A percentile compares a stretch with the other conserved stretches of the same genome.
These are phyloP conservation scores for Ascochyta clinopodiicola DNA, from an alignment of 2,329 filamentous ascomycete species.

Conservation along the genomic window DNA sequence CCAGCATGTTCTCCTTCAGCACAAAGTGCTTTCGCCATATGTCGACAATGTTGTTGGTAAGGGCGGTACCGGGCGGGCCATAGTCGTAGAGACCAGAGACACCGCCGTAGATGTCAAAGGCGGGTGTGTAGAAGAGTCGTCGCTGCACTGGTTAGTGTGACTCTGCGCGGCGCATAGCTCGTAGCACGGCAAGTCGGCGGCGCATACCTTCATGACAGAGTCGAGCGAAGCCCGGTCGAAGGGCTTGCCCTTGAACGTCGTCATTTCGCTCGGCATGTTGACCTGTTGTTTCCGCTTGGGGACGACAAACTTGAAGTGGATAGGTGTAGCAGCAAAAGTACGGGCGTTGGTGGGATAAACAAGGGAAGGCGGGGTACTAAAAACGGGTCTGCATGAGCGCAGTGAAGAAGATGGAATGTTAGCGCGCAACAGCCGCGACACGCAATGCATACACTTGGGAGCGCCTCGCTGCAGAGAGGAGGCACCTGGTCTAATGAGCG, in stretches of 20 bases:
- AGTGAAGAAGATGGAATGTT: conserved; percentile 37
- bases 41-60: conserved; percentile 88
- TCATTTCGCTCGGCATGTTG: conserved; percentile 47
- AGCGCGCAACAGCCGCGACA: conserved; percentile 49
- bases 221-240: conserved; percentile 85
- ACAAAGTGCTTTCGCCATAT: conserved; percentile 93
- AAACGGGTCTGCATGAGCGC: conserved; percentile 32
- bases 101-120: conserved; percentile 93
- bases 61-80: conserved; percentile 83
- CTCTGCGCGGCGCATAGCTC: conserved; percentile 16
- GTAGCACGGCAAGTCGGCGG: conserved; percentile 47
- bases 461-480: conserved; percentile 34
- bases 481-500: conserved; percentile 21
- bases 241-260: conserved; percentile 77
- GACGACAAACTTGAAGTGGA: conserved; percentile 37
- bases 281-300: conserved; percentile 39
- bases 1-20: conserved; percentile 91
- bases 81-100: conserved; percentile 92
- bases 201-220: conserved; percentile 80
- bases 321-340: conserved; percentile 44
- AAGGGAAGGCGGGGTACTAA: conserved; percentile 41
- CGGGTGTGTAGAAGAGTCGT: conserved; percentile 83
- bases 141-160: conserved; percentile 42
- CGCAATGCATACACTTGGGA: conserved; percentile 48
- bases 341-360: conserved; percentile 37